Conservation (phyloP, 2,329 filamentous ascomycete genomes). For the Fusarium graminum region DNA sequence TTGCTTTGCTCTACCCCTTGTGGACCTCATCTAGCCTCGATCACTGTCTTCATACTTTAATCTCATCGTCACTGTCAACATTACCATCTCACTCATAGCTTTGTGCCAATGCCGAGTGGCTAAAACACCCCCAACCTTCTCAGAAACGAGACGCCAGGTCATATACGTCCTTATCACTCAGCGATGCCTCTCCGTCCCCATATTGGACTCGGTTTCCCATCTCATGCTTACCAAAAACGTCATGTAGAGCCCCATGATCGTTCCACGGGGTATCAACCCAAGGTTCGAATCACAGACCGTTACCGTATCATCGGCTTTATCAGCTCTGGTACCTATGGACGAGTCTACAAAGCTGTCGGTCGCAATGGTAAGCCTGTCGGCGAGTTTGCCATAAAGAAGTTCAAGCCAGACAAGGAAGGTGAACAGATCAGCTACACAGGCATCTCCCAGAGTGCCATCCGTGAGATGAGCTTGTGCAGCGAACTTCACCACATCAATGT, state of each 20-base stretch:
- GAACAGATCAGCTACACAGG: constrained; percentile 95
- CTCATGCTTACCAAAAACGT: constrained; percentile 52
- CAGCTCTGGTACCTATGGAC: constrained; percentile 96
- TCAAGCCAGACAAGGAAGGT: constrained; percentile 98
- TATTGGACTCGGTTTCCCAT: constrained; percentile 47
- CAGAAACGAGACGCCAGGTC: constrained; percentile 3
- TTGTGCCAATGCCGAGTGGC: constrained; percentile 44
- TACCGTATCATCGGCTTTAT: constrained; percentile 99
- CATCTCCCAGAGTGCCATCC: constrained; percentile 95
- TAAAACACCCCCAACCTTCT: constrained; percentile 5
- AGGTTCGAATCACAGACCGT: constrained; percentile 89
- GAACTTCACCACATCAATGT: constrained; percentile 91
- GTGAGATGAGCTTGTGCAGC: constrained; percentile 97
- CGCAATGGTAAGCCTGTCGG: constrained; percentile 66
- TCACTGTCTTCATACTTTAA: constrained; percentile 6
- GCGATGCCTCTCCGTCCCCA: constrained; percentile 55
- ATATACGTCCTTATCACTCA: constrained; percentile 4
- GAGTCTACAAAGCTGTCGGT: constrained; percentile 94
- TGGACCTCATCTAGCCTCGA: constrained; percentile 7
- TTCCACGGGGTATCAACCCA: constrained; percentile 73
- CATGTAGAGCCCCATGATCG: constrained; percentile 66
- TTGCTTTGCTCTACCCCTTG: constrained; percentile 12
- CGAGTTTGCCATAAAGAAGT: constrained; percentile 99
- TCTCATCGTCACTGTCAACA: constrained; percentile 6
- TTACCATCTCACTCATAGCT: constrained; percentile 8